Base-by-base conservation (phyloP, 768 basidiomycete genomes). In the Suillus brevipes region DNA sequence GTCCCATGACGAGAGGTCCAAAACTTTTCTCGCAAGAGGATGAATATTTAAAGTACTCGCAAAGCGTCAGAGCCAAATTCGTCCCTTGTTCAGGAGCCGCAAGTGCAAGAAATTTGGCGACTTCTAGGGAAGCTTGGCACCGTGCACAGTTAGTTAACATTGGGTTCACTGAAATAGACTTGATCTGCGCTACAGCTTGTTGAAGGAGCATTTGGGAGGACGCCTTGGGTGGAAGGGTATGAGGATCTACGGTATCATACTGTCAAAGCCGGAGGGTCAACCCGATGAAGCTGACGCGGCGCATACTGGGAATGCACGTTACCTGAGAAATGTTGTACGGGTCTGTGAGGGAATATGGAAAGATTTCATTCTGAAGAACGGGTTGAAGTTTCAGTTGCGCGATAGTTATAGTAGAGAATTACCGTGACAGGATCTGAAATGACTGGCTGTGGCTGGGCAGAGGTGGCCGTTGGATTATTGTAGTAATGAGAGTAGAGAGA, bases 361-460 rank as follows among this genome's bases (percentile, higher is more conserved):
- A 92, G 4, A 78, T 81, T 69, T 81, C 68, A 71, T 88, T 83
- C 89, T 90, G 14, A 49, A 57, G 42, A 31, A 28, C 42, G 60
- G 25, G 45, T 69, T 23, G 65, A 31, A 31, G 34, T 25, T 28
- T 7, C 7, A 43, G 34, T 14, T 47, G 0, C 49, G 23, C 12
- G 70, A 66, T 63, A 60, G 20, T 40, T 14, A 42, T 10, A 58
- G 10, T 60, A 7, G 42, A 8, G 6, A 63, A 76, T 59, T 60
- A 90, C 90, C 34, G 83, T 82, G 38, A 91, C 84, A 10, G 89
- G 87, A 72, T 92, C 90, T 16, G 89, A 85, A 43, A 92, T 83
- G 65, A 91, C 82, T n/a, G 90, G 91, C 75, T 92, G 91, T 4
- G 86, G 86, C 72, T 92, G 91, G 1, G 82, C 85, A 14, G 84